Evolutionary conservation across 129 eudicot species (phyloP), one percentile per base, ranked within the genome.

Genomic region (Escallonia rubra): DNA sequence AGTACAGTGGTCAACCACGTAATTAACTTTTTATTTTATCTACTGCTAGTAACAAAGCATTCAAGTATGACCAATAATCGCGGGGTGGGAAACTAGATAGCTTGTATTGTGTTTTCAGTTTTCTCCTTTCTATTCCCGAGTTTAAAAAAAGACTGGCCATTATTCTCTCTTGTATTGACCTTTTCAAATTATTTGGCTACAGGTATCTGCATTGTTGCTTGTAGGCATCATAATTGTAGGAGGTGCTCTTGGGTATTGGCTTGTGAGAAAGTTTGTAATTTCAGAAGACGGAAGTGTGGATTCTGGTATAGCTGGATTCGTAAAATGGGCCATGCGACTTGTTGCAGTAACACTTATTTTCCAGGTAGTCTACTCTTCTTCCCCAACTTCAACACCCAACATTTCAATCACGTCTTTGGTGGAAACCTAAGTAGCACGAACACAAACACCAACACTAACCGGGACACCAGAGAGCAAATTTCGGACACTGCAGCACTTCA

Each of bases 241-340:
- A 74, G 96, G 96, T 61, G 95, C 79, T 63, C 71, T 89, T 56
- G 98, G 98, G 40, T 88, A 77, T 65, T 92, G 89, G 91, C 76
- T 92, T 63, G 95, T 89, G 38, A 87, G 98, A 23, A 86, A 74
- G 59, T 89, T 74, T 72, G 84, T 86, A 41, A 80, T 92, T 43
- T 75, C 91, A 49, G 83, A 92, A 47, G 96, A 88, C 65, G 96
- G 96, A 64, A 80, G 79, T 41, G 95, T 92, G 44, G 87, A 92
- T 67, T 82, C 71, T 80, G 96, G 95, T 3, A 71, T 92, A n/a
- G 96, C 95, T 65, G 87, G 82, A 61, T 92, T 92, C 69, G 90
- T 92, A 67, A 88, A 83, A 78, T 91, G 98, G 98, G 82, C 95
- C 57, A 79, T 91, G 76, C 90, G 89, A 2, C 66, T 83, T 44